Base-by-base conservation (phyloP, 352 stramenopile species). In the Phytophthora agathidicida region DNA sequence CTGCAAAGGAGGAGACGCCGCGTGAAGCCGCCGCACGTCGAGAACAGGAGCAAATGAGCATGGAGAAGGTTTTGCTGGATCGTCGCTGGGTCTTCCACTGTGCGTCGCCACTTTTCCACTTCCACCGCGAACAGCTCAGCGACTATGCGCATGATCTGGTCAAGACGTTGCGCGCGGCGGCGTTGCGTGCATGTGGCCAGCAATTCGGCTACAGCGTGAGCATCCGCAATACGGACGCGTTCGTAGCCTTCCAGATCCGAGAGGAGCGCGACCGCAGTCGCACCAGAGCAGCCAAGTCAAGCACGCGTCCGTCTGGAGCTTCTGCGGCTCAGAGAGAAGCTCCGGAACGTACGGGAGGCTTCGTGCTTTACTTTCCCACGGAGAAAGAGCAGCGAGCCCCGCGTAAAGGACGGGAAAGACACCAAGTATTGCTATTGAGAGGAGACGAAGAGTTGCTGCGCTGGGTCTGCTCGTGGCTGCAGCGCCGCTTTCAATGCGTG, bases 401-500 rank as follows among this genome's bases (percentile, higher is more conserved):
- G 20, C 69, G 68, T 52, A 71, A 68, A 60, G 60, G 58, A 31
- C 66, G 71, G 13, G 78, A 90, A 45, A 58, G 32, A 38, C 64
- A 88, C 45, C 68, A 88, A 28, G 71, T 90, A 23, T 38, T 92
- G 36, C 63, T 92, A 43, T 44, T 90, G 27, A 70, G 76, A 33
- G 82, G 82, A 54, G 58, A 83, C 23, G 74, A 84, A 49, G 61
- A 80, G 36, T 67, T 92, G 17, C 44, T 92, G 16, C 49, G 54
- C 8, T 81, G 72, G 65, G 57, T 73, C 10, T 87, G 82, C 41
- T 72, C 65, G 13, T 92, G 82, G 82, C 41, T 92, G 41, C 82
- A 92, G 60, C 80, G 68, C 19, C 77, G 75, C 60, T 92, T 89
- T 57, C 82, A 92, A 57, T 90, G 82, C 43, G 62, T 92, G 6